phyloP scores from a whole-genome alignment of 2,329 filamentous ascomycete genomes.

The Aspergillus sp. region DNA sequence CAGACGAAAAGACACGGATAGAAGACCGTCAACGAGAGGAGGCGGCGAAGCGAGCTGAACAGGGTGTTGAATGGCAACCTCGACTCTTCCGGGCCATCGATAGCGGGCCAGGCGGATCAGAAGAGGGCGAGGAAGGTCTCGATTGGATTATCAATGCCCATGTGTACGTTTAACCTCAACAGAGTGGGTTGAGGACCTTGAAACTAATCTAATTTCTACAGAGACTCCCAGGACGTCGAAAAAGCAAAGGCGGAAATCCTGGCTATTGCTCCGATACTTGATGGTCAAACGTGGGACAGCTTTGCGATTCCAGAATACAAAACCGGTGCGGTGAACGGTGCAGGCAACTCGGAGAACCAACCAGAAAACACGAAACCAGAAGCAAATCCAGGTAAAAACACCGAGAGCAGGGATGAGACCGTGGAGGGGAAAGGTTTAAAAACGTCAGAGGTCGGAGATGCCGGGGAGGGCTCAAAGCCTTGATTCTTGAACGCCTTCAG shows the following conservation, averaged over 20 bases:
- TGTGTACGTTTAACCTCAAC: slow-evolving; percentile 58
- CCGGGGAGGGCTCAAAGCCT: slow-evolving; percentile 26
- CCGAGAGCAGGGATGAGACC: background rate
- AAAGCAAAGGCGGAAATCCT: slow-evolving; percentile 79
- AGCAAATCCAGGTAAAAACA: background rate
- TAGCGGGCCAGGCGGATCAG: slow-evolving; percentile 66
- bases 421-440: slow-evolving; percentile 40
- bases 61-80: slow-evolving; percentile 83
- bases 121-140: slow-evolving; percentile 82
- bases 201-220: slow-evolving; percentile 28
- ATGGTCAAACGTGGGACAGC: slow-evolving; percentile 65
- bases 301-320: slow-evolving; percentile 57
- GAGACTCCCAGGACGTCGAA: slow-evolving; percentile 64
- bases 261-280: slow-evolving; percentile 79
- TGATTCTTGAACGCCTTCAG: slow-evolving; percentile 3
- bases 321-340: slow-evolving; percentile 8
- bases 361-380: background rate
- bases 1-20: slow-evolving; percentile 93
- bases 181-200: background rate
- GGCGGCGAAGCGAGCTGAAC: slow-evolving; percentile 73
- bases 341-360: background rate
- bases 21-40: slow-evolving; percentile 91
- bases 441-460: slow-evolving; percentile 44
- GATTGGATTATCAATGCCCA: slow-evolving; percentile 93
- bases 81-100: slow-evolving; percentile 77